Evolutionary conservation across 2,329 filamentous ascomycete genomes (phyloP), one percentile per base, ranked within the genome.

Genomic region (Colletotrichum orchidophilum): DNA sequence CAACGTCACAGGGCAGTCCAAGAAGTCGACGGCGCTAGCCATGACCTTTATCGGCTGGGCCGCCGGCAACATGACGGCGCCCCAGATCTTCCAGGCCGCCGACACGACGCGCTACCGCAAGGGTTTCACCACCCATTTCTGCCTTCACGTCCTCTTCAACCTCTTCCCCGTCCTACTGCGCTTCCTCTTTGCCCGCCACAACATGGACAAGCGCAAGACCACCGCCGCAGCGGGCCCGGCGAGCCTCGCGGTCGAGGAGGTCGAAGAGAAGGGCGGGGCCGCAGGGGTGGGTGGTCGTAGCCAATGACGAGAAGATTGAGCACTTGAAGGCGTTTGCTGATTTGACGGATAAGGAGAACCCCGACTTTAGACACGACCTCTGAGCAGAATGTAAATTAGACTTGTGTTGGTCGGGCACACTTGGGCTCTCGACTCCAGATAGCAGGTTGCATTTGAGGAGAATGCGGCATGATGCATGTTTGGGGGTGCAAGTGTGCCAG

Each of bases 1-100:
- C 12, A 93, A 93, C 78, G 92, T 90, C 0, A 91, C 85, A 0
- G 92, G 91, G 12, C 88, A 87, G n/a, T 92, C 90, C 5, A 92
- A 93, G 80, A 92, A 91, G 75, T 84, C 88, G 60, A 85, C 90
- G 52, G 91, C 92, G 85, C 87, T 89, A 0, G 85, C 87, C 0
- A 63, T 68, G 52, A 63, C 58, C n/a, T 68, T 71, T 39, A 68
- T 71, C 59, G 68, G 52, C 64, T 71, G 63, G 63, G 57, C 63
- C 27, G 58, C 59, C 6, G 91, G 91, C 5, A 92, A 93, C 77
- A 92, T 93, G 68, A 85, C 93, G 75, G 91, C 91, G 0, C 91
- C 91, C 0, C 79, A 92, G 0, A 82, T 93, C 0, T 93, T 93
- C 80, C 85, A 82, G 71, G 80, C 83, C 12, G 81, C 82, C 5